These are phyloP conservation scores for Gracilaria gracilis DNA, from an alignment of 23 red algal species.

Conservation along the genomic window DNA sequence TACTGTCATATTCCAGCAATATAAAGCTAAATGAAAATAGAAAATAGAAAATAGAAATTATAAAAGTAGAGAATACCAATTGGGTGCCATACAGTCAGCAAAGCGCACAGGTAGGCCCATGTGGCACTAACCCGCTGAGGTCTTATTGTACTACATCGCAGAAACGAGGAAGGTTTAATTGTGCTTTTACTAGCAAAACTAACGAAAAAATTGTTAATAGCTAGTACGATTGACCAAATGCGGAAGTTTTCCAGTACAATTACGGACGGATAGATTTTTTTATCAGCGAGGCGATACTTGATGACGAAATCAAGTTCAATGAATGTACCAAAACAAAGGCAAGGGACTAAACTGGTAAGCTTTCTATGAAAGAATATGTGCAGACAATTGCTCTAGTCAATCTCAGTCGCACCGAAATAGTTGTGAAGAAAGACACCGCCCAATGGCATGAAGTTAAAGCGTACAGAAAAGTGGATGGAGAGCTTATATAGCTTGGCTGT, in stretches of 20 bases:
- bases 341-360: not conserved
- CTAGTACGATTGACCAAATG: not conserved
- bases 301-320: conserved; percentile 36
- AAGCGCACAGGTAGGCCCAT: too few species aligned
- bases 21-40: too few species aligned
- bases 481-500: conserved; percentile 38
- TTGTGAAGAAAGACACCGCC: not conserved
- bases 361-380: conserved; percentile 27
- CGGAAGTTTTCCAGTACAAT: not conserved
- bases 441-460: not conserved
- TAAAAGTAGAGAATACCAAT: too few species aligned
- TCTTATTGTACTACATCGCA: too few species aligned
- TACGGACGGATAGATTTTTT: not conserved
- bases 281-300: conserved; percentile 25
- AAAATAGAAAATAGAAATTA: too few species aligned
- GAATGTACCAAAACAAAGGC: conserved; percentile 20
- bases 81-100: too few species aligned
- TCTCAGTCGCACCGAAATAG: not conserved
- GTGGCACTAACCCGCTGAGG: too few species aligned
- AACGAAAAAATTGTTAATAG: conserved; percentile 14
- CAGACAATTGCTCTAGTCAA: not conserved
- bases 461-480: conserved; percentile 1
- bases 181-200: not conserved
- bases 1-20: too few species aligned
- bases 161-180: not conserved